Evolutionary conservation across 805 yeast genomes (phyloP).

Genomic region (Suhomyces pyralidae): DNA sequence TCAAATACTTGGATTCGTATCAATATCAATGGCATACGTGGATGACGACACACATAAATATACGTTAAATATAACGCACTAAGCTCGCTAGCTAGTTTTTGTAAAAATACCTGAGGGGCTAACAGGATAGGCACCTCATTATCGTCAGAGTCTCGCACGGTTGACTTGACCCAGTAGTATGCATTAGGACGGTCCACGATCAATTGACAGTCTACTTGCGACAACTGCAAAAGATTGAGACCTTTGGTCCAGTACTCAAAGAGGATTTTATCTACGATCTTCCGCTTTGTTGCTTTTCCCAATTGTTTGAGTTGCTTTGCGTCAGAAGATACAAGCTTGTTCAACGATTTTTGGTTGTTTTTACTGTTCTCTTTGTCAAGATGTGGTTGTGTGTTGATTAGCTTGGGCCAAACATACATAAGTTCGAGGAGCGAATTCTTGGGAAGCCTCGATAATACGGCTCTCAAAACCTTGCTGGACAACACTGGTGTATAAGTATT

Average conservation of each 20-base stretch:
- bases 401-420: conserved; percentile 33
- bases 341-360: conserved; percentile 20
- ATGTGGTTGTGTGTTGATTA: conserved; percentile 22
- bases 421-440: conserved; percentile 32
- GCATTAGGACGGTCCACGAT: conserved; percentile 56
- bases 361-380: conserved; percentile 9
- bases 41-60: conserved; percentile 64
- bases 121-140: conserved; percentile 33
- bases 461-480: conserved; percentile 15
- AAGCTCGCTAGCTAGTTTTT: conserved; percentile 45
- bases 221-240: conserved; percentile 59
- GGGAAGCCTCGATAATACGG: conserved; percentile 28
- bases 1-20: conserved; percentile 72
- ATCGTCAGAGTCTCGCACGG: conserved; percentile 36
- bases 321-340: conserved; percentile 17
- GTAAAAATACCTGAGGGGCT: conserved; percentile 52
- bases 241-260: conserved; percentile 55
- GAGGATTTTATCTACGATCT: conserved; percentile 44
- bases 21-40: conserved; percentile 55
- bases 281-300: conserved; percentile 23
- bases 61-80: conserved; percentile 57
- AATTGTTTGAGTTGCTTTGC: conserved; percentile 9
- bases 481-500: conserved; percentile 38
- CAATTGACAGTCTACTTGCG: conserved; percentile 67
- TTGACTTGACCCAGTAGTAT: conserved; percentile 48